Evolutionary conservation across 2,329 filamentous ascomycete genomes (phyloP).

Genomic region (Penicillium sp.): DNA sequence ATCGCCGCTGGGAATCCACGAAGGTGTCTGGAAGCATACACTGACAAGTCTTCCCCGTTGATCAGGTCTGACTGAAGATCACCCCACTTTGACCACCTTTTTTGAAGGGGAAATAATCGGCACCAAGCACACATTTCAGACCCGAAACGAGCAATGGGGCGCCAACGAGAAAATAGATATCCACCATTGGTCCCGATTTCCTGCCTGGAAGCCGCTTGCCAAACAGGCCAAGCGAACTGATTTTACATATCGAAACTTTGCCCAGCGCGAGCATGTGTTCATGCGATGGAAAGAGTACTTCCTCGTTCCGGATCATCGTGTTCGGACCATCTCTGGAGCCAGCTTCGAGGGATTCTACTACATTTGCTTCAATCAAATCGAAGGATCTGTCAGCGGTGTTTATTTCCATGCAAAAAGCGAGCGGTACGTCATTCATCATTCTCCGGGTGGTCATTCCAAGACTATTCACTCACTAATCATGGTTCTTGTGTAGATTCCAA

Average conservation of each 20-base stretch:
- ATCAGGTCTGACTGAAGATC: conserved; percentile 83
- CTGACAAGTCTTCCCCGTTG: too few species aligned
- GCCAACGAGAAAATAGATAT: conserved; percentile 86
- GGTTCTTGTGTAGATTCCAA: conserved; percentile 62
- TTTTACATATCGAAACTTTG: conserved; percentile 61
- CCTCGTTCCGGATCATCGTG: conserved; percentile 87
- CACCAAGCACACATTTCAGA: conserved; percentile 88
- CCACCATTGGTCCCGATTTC: conserved; percentile 87
- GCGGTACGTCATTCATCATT: conserved; percentile 58
- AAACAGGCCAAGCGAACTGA: conserved; percentile 55
- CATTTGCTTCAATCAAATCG: conserved; percentile 93
- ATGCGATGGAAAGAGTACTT: conserved; percentile 99
- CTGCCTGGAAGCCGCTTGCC: conserved; percentile 72
- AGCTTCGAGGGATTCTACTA: conserved; percentile 99
- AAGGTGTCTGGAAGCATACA: too few species aligned
- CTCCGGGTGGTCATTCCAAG: background rate
- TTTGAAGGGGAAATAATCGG: conserved; percentile 98
- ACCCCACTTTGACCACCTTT: conserved; percentile 95
- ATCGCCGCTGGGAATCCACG: background rate
- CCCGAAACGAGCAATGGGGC: conserved; percentile 83
- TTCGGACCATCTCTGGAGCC: conserved; percentile 83
- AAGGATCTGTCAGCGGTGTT: conserved; percentile 81
- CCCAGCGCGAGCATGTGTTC: conserved; percentile 81
- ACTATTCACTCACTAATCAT: conserved; percentile 1
- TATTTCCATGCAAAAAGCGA: conserved; percentile 98